Evolutionary conservation across 352 stramenopile species (phyloP).

Genomic region (Aphanomyces euteiches): DNA sequence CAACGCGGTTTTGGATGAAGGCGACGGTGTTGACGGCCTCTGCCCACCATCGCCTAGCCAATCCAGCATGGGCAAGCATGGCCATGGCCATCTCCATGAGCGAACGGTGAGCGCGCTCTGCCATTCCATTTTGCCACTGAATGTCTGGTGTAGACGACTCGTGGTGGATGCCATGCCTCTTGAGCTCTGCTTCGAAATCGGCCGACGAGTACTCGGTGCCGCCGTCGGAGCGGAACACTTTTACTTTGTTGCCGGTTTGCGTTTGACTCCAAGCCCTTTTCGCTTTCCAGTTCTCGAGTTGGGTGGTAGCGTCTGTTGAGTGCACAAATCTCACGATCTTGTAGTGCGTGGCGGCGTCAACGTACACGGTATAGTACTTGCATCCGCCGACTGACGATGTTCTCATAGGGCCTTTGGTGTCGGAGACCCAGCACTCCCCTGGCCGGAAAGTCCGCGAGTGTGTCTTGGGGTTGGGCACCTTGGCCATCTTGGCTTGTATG

Average conservation of each 20-base stretch:
- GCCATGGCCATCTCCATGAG: slow-evolving; percentile 34
- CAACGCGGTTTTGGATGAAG: slow-evolving; percentile 35
- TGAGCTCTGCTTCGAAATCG: too few relatives aligned
- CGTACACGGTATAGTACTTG: slow-evolving; percentile 17
- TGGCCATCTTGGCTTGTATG: background rate
- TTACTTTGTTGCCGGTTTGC: slow-evolving; percentile 25
- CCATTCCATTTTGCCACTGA: slow-evolving; percentile 37
- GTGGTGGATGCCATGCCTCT: too few relatives aligned
- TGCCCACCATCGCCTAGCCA: slow-evolving; percentile 35
- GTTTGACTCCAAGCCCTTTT: slow-evolving; percentile 22
- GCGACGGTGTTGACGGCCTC: slow-evolving; percentile 37
- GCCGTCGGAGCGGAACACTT: slow-evolving; percentile 34
- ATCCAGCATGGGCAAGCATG: slow-evolving; percentile 35
- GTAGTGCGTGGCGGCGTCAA: background rate
- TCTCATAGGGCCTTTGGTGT: slow-evolving; percentile 18
- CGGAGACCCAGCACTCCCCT: slow-evolving; percentile 17
- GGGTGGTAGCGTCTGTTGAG: background rate
- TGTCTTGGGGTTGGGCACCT: background rate
- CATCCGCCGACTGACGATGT: background rate
- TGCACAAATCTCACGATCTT: slow-evolving; percentile 7
- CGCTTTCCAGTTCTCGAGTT: slow-evolving; percentile 11
- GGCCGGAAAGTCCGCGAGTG: background rate
- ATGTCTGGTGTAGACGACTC: too few relatives aligned
- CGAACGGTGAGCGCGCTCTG: slow-evolving; percentile 36
- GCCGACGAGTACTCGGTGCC: slow-evolving; percentile 25